Evolutionary conservation across 345 rosid species (phyloP), one percentile per base, ranked within the genome.

Genomic region (Brassica rapa): DNA sequence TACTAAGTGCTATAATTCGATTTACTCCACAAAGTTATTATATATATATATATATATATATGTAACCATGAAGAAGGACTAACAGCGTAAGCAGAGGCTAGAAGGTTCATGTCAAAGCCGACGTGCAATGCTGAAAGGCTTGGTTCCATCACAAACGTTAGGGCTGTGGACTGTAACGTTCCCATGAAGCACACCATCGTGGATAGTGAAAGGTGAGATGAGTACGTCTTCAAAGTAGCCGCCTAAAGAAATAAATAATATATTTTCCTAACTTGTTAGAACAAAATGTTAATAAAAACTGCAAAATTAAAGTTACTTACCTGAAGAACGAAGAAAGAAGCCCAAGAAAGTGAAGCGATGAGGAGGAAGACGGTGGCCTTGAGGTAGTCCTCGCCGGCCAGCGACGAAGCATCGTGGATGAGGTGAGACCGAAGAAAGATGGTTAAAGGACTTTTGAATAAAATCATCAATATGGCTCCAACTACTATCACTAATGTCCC

Each of bases 1-100:
- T 49, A 23, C 46, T 24, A 16, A 56, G 76, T 71, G 14, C 16
- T 64, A 0, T n/a, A 56, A 24, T 27, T 15, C 3, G 3, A 30
- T 49, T 23, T 10, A 27, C 19, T 64, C 41, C 35, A 56, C 65
- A 78, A 30, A 30, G 1, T 37, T 71, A 12, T 66, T 27, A 27
- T 27, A 27, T 27, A 19, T 19, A 19, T 19, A 19, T 19, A 19
- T 19, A 19, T 27, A 27, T 27, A 27, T 27, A 23, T 65, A 32
- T 9, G 23, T 35, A 41, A 56, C 24, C 12, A 73, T 2, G 78
- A 62, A 1, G 24, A 46, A 43, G 66, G 53, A 70, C 76, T 74
- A 86, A 94, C 98, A 74, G 97, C 97, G 6, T 94, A 94, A 80
- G 89, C 97, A 64, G 95, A 92, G 57, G 98, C 97, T 14, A 94